These are phyloP conservation scores for Penstemon newberryi DNA, from an alignment of 257 asterid genomes.

Conservation along the genomic window DNA sequence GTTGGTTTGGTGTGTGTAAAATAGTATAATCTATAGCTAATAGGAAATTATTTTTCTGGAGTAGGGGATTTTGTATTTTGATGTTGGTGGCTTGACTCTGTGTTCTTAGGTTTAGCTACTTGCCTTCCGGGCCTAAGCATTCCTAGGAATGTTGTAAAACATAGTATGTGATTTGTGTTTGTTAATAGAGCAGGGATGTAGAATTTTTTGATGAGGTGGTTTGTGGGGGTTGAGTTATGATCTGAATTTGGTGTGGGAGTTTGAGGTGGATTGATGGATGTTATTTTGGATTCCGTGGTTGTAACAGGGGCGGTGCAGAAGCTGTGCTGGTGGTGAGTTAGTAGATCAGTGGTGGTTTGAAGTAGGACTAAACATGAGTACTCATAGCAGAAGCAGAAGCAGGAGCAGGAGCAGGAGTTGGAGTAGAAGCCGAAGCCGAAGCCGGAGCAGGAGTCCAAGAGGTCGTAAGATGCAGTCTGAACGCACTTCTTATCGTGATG, in stretches of 20 bases:
- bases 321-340: slow-evolving; percentile 17
- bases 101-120: no score
- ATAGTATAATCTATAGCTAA: no score
- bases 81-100: no score
- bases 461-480: slow-evolving; percentile 23
- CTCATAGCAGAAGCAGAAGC: slow-evolving; percentile 24
- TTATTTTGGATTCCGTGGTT: slow-evolving; percentile 24
- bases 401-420: slow-evolving; percentile 22
- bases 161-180: background rate
- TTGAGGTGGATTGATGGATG: slow-evolving; percentile 29
- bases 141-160: background rate
- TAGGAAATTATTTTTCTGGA: no score
- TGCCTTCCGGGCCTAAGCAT: no score
- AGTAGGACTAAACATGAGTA: slow-evolving; percentile 24
- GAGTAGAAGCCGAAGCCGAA: slow-evolving; percentile 18
- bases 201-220: background rate
- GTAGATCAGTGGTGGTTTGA: slow-evolving; percentile 1
- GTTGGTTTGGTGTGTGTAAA: no score
- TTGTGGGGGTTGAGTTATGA: background rate
- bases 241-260: slow-evolving; percentile 17
- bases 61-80: no score
- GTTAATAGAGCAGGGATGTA: background rate
- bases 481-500: slow-evolving; percentile 27
- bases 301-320: slow-evolving; percentile 24
- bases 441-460: slow-evolving; percentile 30